phyloP scores from a whole-genome alignment of 768 basidiomycete species.

The Termitomyces sp. region DNA sequence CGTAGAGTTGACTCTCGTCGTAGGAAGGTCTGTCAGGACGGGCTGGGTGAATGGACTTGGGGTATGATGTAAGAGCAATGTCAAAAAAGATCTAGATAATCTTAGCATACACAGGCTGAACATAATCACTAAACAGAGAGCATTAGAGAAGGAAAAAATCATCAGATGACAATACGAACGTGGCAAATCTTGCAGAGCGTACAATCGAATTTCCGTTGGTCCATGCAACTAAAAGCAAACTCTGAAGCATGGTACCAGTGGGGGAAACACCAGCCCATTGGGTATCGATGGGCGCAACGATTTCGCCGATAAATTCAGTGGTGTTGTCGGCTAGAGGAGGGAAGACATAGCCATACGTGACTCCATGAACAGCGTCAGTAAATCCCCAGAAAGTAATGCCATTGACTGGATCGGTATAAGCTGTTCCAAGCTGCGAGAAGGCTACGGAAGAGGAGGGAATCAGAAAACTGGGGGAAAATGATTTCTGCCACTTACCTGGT shows the following conservation, averaged over 20 bases:
- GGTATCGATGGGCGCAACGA: slow-evolving; percentile 48
- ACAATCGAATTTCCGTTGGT: slow-evolving; percentile 49
- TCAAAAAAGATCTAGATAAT: neutral
- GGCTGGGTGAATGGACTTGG: slow-evolving; percentile 43
- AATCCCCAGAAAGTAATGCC: slow-evolving; percentile 48
- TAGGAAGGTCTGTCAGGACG: slow-evolving; percentile 43
- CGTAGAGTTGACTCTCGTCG: slow-evolving; percentile 47
- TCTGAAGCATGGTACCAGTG: slow-evolving; percentile 48
- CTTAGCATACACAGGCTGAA: slow-evolving; percentile 38
- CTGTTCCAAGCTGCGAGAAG: slow-evolving; percentile 35
- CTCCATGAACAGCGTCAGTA: slow-evolving; percentile 34
- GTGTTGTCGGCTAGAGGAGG: slow-evolving; percentile 38
- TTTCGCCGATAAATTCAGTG: slow-evolving; percentile 57
- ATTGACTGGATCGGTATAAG: slow-evolving; percentile 46
- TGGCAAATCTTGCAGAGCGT: slow-evolving; percentile 44
- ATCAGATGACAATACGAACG: slow-evolving; percentile 30
- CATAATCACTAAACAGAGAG: slow-evolving; percentile 34
- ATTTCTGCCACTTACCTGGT: slow-evolving; percentile 26
- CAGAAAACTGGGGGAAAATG: neutral
- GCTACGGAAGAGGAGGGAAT: slow-evolving; percentile 18
- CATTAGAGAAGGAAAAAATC: neutral
- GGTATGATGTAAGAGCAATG: neutral
- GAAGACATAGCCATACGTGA: slow-evolving; percentile 46
- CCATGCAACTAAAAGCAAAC: slow-evolving; percentile 58
- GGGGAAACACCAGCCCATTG: slow-evolving; percentile 53